These are phyloP conservation scores for Neonectria coccinea DNA, from an alignment of 2,329 filamentous ascomycete species.

Conservation along the genomic window DNA sequence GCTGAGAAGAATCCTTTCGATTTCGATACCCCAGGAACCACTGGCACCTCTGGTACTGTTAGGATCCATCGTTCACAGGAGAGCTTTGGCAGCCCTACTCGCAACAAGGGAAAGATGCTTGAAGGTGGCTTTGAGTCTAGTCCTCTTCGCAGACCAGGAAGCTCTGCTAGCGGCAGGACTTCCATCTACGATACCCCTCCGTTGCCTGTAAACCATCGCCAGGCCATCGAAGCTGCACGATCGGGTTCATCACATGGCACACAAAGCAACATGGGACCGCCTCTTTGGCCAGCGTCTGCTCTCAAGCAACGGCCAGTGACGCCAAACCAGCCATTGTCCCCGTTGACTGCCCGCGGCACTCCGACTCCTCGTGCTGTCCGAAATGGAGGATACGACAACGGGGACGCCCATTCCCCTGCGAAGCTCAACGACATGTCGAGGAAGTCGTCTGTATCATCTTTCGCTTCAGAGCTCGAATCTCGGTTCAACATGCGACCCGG, in stretches of 20 bases:
- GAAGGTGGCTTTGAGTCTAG: slow-evolving; percentile 56
- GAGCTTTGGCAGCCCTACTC: slow-evolving; percentile 59
- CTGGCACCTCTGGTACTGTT: slow-evolving; percentile 56
- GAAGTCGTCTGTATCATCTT: slow-evolving; percentile 92
- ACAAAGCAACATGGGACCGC: slow-evolving; percentile 80
- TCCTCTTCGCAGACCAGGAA: slow-evolving; percentile 71
- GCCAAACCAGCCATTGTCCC: slow-evolving; percentile 64
- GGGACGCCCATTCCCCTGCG: slow-evolving; percentile 62
- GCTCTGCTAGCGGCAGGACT: slow-evolving; percentile 73
- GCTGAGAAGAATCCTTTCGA: slow-evolving; percentile 54
- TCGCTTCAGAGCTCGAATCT: slow-evolving; percentile 91
- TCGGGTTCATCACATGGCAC: slow-evolving; percentile 63
- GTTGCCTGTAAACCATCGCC: slow-evolving; percentile 83
- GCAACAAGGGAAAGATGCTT: slow-evolving; percentile 51
- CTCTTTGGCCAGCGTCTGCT: slow-evolving; percentile 83
- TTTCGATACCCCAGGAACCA: slow-evolving; percentile 50
- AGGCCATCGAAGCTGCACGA: slow-evolving; percentile 85
- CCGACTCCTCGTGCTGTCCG: slow-evolving; percentile 66
- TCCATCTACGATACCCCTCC: slow-evolving; percentile 69
- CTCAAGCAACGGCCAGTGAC: slow-evolving; percentile 69
- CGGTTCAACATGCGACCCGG: slow-evolving; percentile 81
- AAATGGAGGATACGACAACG: slow-evolving; percentile 59
- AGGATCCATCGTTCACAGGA: slow-evolving; percentile 62
- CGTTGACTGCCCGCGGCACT: slow-evolving; percentile 65
- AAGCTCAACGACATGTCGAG: slow-evolving; percentile 50